Base-by-base conservation (phyloP, 768 basidiomycete genomes). In the Polyporus arcularius region DNA sequence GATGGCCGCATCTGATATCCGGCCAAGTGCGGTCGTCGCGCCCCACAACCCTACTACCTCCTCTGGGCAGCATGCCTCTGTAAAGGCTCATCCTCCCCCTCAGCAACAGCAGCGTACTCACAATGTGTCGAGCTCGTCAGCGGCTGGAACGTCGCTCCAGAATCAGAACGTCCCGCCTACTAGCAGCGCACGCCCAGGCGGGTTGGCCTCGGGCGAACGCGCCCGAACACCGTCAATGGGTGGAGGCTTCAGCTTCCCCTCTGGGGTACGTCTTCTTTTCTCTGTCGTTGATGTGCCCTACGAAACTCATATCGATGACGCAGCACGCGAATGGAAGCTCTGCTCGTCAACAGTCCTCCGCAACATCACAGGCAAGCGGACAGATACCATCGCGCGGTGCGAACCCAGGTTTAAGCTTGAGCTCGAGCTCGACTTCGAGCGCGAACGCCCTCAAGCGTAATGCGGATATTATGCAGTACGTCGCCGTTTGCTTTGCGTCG, bases 381-480 rank as follows among this genome's bases (percentile, higher is more conserved):
- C 41, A 32, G 40, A 32, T 21, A 46, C 46, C 31, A 31, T 26
- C 30, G 9, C 61, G 38, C 38, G 45, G 51, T 30, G 32, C n/a
- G 46, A 39, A 35, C 35, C 35, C 35, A 11, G 11, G 35, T 35
- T 1, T 3, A 11, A 43, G 38, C 28, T 6, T 35, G 35, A 43
- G 38, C 28, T 18, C 21, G 50, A 16, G 12, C 50, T 35, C 14
- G 16, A 14, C 6, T 15, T 31, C 30, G 32, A 60, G 47, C 40
- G 35, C 15, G 10, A 50, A 57, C 41, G 42, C 49, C 32, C 47
- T 60, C 21, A 65, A 65, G 53, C 64, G 67, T 26, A 67, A 31
- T 21, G 67, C 67, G 6, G 67, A 65, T 30, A 53, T 56, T 9
- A 67, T 67, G 67, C 59, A 65, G 67, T 67, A 40, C 35, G 66